These are phyloP conservation scores for Dittrichia graveolens DNA, from an alignment of 129 eudicot genomes.

Conservation along the genomic window DNA sequence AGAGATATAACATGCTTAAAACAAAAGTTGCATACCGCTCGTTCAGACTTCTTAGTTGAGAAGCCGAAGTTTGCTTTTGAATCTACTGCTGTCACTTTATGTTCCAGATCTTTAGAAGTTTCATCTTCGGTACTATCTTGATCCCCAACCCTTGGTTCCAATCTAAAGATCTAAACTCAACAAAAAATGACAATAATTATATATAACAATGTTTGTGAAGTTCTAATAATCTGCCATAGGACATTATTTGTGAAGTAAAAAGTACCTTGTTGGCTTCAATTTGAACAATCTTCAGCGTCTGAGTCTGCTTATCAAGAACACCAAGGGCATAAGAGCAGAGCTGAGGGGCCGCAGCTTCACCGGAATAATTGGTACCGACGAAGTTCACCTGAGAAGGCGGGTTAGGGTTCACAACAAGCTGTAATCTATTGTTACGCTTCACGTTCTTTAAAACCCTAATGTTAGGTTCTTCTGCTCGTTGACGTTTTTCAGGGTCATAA, in stretches of 20 bases:
- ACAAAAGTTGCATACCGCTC: constrained; percentile 27
- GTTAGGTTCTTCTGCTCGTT: constrained; percentile 22
- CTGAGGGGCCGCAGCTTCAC: constrained; percentile 73
- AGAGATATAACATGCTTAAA: neutral
- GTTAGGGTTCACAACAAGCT: constrained; percentile 60
- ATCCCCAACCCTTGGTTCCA: constrained; percentile 41
- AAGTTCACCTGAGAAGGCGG: constrained; percentile 54
- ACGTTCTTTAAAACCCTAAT: constrained; percentile 51
- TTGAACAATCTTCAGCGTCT: constrained; percentile 66
- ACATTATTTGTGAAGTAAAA: neutral
- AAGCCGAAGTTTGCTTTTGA: constrained; percentile 13
- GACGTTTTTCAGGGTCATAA: constrained; percentile 48
- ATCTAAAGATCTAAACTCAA: constrained; percentile 37
- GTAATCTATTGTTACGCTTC: constrained; percentile 45
- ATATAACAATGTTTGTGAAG: neutral
- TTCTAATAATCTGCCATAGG: neutral
- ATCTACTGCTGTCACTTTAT: constrained; percentile 30
- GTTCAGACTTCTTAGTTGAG: constrained; percentile 36
- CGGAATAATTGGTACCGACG: constrained; percentile 73
- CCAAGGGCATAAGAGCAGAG: constrained; percentile 70
- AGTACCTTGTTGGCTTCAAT: constrained; percentile 77
- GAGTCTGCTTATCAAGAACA: constrained; percentile 60
- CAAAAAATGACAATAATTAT: neutral
- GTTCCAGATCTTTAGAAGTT: constrained; percentile 15
- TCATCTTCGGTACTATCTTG: constrained; percentile 24